phyloP scores from a whole-genome alignment of 1,139 yeast species.

The Kodamaea derodonti region DNA sequence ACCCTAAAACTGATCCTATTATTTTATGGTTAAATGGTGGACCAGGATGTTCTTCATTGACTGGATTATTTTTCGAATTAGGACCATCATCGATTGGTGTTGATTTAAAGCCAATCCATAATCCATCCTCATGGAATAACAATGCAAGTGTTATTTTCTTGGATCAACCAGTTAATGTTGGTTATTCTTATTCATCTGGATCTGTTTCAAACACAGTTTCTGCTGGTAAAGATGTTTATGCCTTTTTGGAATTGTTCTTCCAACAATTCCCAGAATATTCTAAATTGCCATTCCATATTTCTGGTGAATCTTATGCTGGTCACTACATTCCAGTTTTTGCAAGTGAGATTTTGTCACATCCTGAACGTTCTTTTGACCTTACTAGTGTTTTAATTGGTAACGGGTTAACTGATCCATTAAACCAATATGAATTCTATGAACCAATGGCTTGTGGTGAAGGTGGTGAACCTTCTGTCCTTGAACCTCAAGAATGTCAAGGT shows the following conservation, averaged over 20 bases:
- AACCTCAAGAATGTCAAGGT: slow-evolving; percentile 72
- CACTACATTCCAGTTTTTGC: slow-evolving; percentile 96
- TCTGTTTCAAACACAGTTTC: slow-evolving; percentile 73
- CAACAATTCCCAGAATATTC: slow-evolving; percentile 84
- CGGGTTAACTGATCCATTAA: slow-evolving; percentile 90
- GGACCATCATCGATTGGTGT: slow-evolving; percentile 78
- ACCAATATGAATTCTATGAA: slow-evolving; percentile 83
- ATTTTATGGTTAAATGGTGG: slow-evolving; percentile 90
- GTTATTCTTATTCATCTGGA: slow-evolving; percentile 72
- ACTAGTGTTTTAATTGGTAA: slow-evolving; percentile 91
- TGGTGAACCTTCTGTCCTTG: slow-evolving; percentile 78
- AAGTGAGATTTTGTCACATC: slow-evolving; percentile 73
- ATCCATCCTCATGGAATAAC: slow-evolving; percentile 83
- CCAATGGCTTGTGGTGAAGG: slow-evolving; percentile 98
- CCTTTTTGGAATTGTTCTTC: slow-evolving; percentile 86
- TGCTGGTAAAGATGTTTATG: slow-evolving; percentile 91
- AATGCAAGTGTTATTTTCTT: slow-evolving; percentile 88
- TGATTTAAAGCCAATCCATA: slow-evolving; percentile 64
- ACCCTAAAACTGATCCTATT: slow-evolving; percentile 80
- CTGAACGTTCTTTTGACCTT: slow-evolving; percentile 75
- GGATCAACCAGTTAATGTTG: slow-evolving; percentile 94
- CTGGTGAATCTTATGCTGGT: slow-evolving; percentile 99
- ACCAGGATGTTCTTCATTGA: slow-evolving; percentile 86
- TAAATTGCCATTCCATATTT: slow-evolving; percentile 78
- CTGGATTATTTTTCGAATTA: slow-evolving; percentile 87